These are phyloP conservation scores for Ceratobasidium sp. DNA, from an alignment of 1,284 basidiomycete genomes.

Conservation along the genomic window DNA sequence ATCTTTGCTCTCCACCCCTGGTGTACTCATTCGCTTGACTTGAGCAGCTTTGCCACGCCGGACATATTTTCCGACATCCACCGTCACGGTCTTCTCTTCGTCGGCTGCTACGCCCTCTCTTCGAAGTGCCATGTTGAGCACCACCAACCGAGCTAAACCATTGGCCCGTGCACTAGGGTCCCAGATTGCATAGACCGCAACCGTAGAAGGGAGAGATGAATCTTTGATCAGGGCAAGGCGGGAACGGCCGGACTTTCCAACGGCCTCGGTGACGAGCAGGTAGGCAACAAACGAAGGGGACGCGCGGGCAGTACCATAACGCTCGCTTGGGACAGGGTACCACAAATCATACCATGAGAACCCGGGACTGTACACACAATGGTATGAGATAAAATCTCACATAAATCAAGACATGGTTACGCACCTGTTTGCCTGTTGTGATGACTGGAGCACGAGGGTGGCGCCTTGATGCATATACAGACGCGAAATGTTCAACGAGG, in stretches of 20 bases:
- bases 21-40: slow-evolving; percentile 49
- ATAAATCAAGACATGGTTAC: slow-evolving; percentile 41
- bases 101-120: slow-evolving; percentile 42
- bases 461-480: slow-evolving; percentile 52
- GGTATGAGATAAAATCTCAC: background rate
- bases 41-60: slow-evolving; percentile 36
- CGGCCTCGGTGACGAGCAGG: slow-evolving; percentile 50
- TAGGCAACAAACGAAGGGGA: slow-evolving; percentile 51
- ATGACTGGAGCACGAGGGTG: slow-evolving; percentile 51
- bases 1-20: slow-evolving; percentile 49
- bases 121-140: slow-evolving; percentile 49
- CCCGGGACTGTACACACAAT: slow-evolving; percentile 22
- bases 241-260: slow-evolving; percentile 47
- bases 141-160: slow-evolving; percentile 45
- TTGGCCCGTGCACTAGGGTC: slow-evolving; percentile 43
- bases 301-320: slow-evolving; percentile 49
- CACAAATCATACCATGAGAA: slow-evolving; percentile 50
- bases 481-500: slow-evolving; percentile 48
- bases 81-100: slow-evolving; percentile 40
- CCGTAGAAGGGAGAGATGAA: slow-evolving; percentile 42
- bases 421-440: slow-evolving; percentile 48
- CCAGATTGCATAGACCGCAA: slow-evolving; percentile 51
- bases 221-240: slow-evolving; percentile 46
- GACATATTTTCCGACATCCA: slow-evolving; percentile 46
- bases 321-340: slow-evolving; percentile 49